These are phyloP conservation scores for Coemansia asiatica DNA, from an alignment of 192 early-diverging fungal species.

Conservation along the genomic window DNA sequence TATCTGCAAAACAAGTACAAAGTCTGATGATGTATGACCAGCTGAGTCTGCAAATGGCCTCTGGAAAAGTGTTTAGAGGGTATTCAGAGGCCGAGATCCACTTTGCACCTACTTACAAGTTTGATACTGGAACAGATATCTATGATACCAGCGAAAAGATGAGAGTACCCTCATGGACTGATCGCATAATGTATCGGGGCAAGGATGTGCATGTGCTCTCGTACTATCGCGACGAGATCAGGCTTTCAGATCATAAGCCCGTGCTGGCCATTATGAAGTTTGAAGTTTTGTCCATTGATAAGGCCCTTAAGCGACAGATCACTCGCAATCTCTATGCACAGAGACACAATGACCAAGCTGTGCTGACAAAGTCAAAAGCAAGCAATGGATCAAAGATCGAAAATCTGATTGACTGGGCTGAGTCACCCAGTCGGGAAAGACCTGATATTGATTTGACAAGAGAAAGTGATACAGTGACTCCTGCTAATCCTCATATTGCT, in stretches of 20 bases:
- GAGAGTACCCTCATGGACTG: constrained; percentile 94
- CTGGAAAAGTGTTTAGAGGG: constrained; percentile 66
- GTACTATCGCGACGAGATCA: constrained; percentile 52
- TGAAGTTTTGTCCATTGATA: constrained; percentile 48
- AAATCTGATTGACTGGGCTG: constrained; percentile 41
- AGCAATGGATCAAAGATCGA: constrained; percentile 11
- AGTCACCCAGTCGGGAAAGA: neutral
- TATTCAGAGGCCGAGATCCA: constrained; percentile 76
- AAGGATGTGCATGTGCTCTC: constrained; percentile 19
- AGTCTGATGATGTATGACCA: constrained; percentile 63
- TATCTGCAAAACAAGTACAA: constrained; percentile 48
- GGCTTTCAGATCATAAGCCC: constrained; percentile 54
- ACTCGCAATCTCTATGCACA: constrained; percentile 35
- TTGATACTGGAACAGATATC: constrained; percentile 71
- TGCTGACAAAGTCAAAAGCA: neutral
- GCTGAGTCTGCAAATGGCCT: constrained; percentile 61
- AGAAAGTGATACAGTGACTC: neutral
- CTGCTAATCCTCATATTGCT: no score
- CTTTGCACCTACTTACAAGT: constrained; percentile 99
- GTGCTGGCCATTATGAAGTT: constrained; percentile 45
- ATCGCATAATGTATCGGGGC: constrained; percentile 71
- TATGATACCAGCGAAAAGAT: constrained; percentile 96
- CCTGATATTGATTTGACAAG: neutral
- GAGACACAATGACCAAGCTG: neutral
- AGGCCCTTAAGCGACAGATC: constrained; percentile 35